Evolutionary conservation across 1,284 basidiomycete species (phyloP).

Genomic region (Meripilus lineatus): DNA sequence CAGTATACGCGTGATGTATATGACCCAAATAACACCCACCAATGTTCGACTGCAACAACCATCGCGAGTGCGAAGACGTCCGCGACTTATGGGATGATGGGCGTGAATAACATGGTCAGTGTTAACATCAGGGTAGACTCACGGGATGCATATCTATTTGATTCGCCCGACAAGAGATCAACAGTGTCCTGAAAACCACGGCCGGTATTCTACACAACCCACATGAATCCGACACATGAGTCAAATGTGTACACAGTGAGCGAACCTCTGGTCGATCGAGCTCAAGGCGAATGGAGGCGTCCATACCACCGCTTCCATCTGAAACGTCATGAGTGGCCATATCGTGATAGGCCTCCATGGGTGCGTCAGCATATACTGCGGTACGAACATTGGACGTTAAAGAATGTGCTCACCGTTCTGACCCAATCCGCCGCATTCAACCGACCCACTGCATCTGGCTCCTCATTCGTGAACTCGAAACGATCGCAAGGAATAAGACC

Average conservation of each 20-base stretch:
- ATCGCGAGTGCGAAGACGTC: too few relatives aligned
- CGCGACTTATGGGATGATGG: too few relatives aligned
- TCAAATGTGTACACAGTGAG: too few relatives aligned
- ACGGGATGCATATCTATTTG: too few relatives aligned
- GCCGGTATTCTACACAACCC: too few relatives aligned
- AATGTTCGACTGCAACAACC: too few relatives aligned
- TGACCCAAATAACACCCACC: not conserved
- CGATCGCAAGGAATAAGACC: constrained; percentile 2
- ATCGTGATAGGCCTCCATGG: constrained; percentile 19
- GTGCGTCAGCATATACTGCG: not conserved
- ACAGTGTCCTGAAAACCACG: too few relatives aligned
- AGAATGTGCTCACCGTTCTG: too few relatives aligned
- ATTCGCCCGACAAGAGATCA: too few relatives aligned
- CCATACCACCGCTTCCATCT: constrained; percentile 23
- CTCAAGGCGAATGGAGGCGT: constrained; percentile 25
- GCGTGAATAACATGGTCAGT: too few relatives aligned
- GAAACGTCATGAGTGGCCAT: constrained; percentile 22
- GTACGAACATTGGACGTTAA: not conserved
- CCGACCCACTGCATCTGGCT: constrained; percentile 9
- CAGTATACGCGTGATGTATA: constrained; percentile 19
- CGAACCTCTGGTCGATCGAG: constrained; percentile 19
- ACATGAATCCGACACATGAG: too few relatives aligned
- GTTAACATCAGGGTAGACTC: too few relatives aligned
- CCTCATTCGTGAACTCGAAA: constrained; percentile 5
- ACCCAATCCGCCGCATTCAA: constrained; percentile 1